A percentile compares a stretch with the other conserved stretches of the same genome.
Conservation (phyloP, 331 rosid species). For the Acacia pycnantha region DNA sequence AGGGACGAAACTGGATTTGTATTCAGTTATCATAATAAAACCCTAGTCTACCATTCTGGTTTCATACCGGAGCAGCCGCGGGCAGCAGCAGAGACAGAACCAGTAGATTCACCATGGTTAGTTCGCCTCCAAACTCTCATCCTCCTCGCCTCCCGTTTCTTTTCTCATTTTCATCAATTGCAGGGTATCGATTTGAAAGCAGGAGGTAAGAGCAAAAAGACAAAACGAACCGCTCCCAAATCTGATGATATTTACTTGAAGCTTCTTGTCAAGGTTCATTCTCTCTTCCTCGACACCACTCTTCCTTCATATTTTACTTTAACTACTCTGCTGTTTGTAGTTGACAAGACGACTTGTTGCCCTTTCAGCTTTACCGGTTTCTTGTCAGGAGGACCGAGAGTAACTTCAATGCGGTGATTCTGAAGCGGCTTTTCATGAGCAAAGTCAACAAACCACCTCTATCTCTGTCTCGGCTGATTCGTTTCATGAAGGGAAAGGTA, state of each 20-base stretch:
- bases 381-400: slow-evolving; percentile 64
- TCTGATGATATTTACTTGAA: slow-evolving; percentile 68
- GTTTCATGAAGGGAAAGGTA: background rate
- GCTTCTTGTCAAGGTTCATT: slow-evolving; percentile 62
- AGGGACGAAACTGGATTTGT: background rate
- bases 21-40: background rate
- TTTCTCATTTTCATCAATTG: background rate
- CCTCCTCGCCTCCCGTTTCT: background rate
- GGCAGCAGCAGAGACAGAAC: background rate
- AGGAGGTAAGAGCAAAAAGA: slow-evolving; percentile 77
- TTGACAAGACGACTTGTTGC: background rate
- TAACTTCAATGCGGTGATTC: slow-evolving; percentile 56
- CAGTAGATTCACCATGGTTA: slow-evolving; percentile 33
- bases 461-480: slow-evolving; percentile 61
- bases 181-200: slow-evolving; percentile 86
- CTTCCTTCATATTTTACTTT: background rate
- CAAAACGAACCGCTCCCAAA: slow-evolving; percentile 62
- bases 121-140: background rate
- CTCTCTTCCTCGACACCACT: background rate
- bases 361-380: slow-evolving; percentile 61
- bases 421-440: slow-evolving; percentile 75
- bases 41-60: slow-evolving; percentile 25
- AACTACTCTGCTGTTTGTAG: background rate
- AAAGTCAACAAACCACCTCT: slow-evolving; percentile 71
- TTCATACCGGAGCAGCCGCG: background rate